A percentile compares a stretch with the other conserved stretches of the same genome.
phyloP scores from a whole-genome alignment of 306 rosid genomes.

The Inga laurina region DNA sequence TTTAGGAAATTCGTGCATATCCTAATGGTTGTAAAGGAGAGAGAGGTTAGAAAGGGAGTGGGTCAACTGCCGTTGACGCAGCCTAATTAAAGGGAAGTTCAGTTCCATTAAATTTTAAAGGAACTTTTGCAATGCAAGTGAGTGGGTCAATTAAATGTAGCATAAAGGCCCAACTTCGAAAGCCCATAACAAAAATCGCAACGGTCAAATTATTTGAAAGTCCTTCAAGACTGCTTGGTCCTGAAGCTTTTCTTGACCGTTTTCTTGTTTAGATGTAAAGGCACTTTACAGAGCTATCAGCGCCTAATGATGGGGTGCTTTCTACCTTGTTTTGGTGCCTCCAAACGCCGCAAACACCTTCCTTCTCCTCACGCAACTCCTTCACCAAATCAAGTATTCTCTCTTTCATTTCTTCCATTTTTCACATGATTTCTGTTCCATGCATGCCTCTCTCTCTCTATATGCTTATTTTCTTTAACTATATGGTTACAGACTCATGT shows the following conservation, averaged over 20 bases:
- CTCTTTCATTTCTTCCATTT: background rate
- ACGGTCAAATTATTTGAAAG: slow-evolving; percentile 55
- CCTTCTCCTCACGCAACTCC: slow-evolving; percentile 8
- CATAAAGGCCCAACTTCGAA: slow-evolving; percentile 15
- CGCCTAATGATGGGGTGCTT: slow-evolving; percentile 60
- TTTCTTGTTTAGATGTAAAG: slow-evolving; percentile 31
- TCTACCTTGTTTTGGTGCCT: slow-evolving; percentile 46
- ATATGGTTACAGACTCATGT: slow-evolving; percentile 34
- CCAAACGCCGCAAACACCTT: slow-evolving; percentile 40
- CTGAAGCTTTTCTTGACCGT: slow-evolving; percentile 35
- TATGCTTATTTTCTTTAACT: background rate
- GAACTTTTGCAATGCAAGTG: background rate
- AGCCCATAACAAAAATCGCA: slow-evolving; percentile 1
- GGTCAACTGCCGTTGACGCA: background rate
- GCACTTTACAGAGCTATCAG: slow-evolving; percentile 33
- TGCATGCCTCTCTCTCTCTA: background rate
- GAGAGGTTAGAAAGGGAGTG: too few species aligned
- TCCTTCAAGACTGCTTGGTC: background rate
- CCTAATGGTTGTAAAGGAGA: too few species aligned
- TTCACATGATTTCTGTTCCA: background rate
- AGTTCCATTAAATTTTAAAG: too few species aligned
- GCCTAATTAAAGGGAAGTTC: too few species aligned
- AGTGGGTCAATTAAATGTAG: background rate
- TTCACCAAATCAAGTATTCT: slow-evolving; percentile 35
- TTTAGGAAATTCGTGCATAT: background rate